These are phyloP conservation scores for Flaveria robusta DNA, from an alignment of 129 eudicot genomes.

Conservation along the genomic window DNA sequence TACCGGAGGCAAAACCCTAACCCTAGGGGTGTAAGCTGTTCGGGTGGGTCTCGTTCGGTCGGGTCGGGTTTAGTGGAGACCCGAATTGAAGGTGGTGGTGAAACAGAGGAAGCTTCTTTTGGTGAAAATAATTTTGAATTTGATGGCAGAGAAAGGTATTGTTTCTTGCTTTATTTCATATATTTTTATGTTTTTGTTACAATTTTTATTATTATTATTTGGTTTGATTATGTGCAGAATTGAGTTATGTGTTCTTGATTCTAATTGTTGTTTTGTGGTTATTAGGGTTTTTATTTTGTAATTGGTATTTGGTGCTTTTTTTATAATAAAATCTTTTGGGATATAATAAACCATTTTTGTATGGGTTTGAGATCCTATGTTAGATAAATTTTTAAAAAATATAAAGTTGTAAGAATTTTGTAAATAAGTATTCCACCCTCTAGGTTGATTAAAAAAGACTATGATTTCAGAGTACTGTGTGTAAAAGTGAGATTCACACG, in stretches of 20 bases:
- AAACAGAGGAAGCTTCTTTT: slow-evolving; percentile 47
- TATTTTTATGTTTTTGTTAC: neutral
- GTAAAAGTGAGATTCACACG: too few species aligned
- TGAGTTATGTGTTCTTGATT: neutral
- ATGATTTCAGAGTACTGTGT: too few species aligned
- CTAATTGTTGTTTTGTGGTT: neutral
- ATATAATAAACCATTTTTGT: too few species aligned
- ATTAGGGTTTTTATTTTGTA: too few species aligned
- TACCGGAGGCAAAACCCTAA: slow-evolving; percentile 26
- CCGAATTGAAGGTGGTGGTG: slow-evolving; percentile 33
- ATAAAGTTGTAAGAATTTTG: too few species aligned
- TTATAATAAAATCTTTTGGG: too few species aligned
- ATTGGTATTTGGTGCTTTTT: too few species aligned
- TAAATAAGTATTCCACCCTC: too few species aligned
- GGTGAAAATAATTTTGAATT: slow-evolving; percentile 68
- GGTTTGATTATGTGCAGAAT: neutral
- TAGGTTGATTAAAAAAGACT: too few species aligned
- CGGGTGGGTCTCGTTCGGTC: slow-evolving; percentile 24
- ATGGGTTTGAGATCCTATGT: too few species aligned
- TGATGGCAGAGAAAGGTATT: slow-evolving; percentile 68
- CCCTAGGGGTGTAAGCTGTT: slow-evolving; percentile 16
- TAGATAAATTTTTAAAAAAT: too few species aligned
- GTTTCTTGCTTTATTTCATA: neutral
- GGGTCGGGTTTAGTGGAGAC: slow-evolving; percentile 35
- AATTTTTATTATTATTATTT: neutral